Evolutionary conservation across 129 eudicot genomes (phyloP).

Genomic region (Pittosporum tobira): DNA sequence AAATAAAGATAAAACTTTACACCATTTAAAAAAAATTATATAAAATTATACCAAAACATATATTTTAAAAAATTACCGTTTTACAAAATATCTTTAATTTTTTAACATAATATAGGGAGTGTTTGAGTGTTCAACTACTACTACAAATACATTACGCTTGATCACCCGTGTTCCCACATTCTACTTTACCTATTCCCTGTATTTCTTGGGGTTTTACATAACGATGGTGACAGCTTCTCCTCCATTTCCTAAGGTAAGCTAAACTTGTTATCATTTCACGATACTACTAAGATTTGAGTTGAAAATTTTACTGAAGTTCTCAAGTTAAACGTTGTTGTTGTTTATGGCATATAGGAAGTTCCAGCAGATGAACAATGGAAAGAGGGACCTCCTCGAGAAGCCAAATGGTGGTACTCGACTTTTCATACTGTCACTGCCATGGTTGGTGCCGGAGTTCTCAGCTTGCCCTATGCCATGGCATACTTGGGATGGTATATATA

Average conservation of each 20-base stretch:
- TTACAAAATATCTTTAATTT: no score
- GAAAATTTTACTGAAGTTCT: neutral
- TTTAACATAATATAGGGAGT: no score
- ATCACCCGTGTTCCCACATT: conserved; percentile 22
- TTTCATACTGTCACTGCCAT: conserved; percentile 96
- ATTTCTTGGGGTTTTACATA: conserved; percentile 13
- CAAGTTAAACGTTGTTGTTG: neutral
- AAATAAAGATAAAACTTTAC: no score
- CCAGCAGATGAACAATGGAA: conserved; percentile 45
- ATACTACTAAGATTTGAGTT: neutral
- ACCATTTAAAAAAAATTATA: no score
- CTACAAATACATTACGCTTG: conserved; percentile 43
- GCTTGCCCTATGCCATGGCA: conserved; percentile 95
- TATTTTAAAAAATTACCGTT: no score
- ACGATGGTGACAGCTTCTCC: conserved; percentile 70
- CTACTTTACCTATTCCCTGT: conserved; percentile 7
- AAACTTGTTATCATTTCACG: neutral
- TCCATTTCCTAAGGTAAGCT: conserved; percentile 52
- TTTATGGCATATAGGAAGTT: conserved; percentile 41
- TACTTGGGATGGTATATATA: conserved; percentile 70
- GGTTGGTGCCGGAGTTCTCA: conserved; percentile 99
- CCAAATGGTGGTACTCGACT: conserved; percentile 98
- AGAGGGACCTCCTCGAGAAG: conserved; percentile 60
- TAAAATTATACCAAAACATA: no score
- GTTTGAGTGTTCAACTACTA: conserved; percentile 19